Evolutionary conservation across 2,329 filamentous ascomycete genomes (phyloP), one percentile per base, ranked within the genome.

Genomic region (Exophiala sideris): DNA sequence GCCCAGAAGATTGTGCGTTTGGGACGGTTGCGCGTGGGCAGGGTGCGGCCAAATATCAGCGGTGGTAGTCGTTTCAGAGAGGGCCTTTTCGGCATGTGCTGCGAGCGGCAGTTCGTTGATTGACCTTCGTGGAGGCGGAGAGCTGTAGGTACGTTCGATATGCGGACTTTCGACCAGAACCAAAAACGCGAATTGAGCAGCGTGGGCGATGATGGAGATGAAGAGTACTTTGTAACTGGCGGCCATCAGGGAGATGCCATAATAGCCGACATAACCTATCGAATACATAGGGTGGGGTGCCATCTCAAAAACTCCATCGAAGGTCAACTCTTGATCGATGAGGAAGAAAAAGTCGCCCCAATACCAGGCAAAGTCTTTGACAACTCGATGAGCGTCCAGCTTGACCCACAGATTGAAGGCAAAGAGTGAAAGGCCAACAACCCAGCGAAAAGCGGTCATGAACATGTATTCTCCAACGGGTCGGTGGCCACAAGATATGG

Each of bases 261-360:
- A 99, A 76, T 95, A 99, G 44, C 94, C 94, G 48, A 90, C 91
- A 72, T 99, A 99, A 36, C 94, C 94, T 66, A 97, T 92, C 51
- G 91, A 96, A 75, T 97, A 97, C 92, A 97, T 97, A 60, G 92
- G 92, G 70, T 97, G 94, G 32, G 94, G 94, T 16, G 94, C 94
- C 86, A 99, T 95, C 75, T 99, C 94, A 70, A 97, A 99, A 59
- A 99, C 94, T 52, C 94, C 94, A 68, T 99, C 94, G 71, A 99
- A 99, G 46, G 91, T 97, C 70, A 99, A 79, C 68, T 96, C 90
- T 74, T 97, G 91, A 73, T 99, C 94, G 70, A 99, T 89, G 67
- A 99, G 85, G 73, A 91, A 99, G 79, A 97, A 99, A 75, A 97
- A 97, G 73, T 99, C 94, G 58, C 94, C 94, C 94, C 94, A 99